Evolutionary conservation across 2,329 filamentous ascomycete genomes (phyloP), one percentile per base, ranked within the genome.

Genomic region (Ophiostoma australiae): DNA sequence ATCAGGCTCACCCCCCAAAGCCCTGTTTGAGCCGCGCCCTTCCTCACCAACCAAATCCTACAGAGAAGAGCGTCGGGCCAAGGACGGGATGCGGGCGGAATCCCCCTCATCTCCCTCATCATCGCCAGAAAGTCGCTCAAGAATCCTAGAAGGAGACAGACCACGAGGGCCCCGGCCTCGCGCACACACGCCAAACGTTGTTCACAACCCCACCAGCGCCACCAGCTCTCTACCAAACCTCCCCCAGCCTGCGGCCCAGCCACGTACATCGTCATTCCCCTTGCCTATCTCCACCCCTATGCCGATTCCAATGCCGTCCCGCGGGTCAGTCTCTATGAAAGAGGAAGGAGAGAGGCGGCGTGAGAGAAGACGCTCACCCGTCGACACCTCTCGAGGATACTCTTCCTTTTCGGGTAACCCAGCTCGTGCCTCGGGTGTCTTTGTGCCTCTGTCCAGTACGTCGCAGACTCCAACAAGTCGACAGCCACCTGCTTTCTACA

Each of bases 21-120:
- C 58, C 11, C 4, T 39, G 0, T 69, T 70, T n/a, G 69, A 70
- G 11, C 41, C 69, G 6, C 31, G 63, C 7, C 27, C 67, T 0
- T 39, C 69, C 8, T 73, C 72, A 2, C 69, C 71, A 2, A 13
- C 72, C 35, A 70, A 70, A 41, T 10, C 27, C 0, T 52, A 39
- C 44, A 33, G 17, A 1, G 65, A 73, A 13, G 73, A 73, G 20
- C 73, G 73, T 27, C 72, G 73, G 11, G 73, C 73, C 67, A 44
- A 41, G 3, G 73, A 76, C 2, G 76, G 75, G 15, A 73, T 75
- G 27, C 75, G 77, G 6, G 69, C 75, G 3, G 76, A 76, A 0
- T 77, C 78, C 0, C 75, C 77, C 6, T 77, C 78, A 27, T 76
- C 78, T 0, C 75, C 75, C n/a, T 76, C 77, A 1, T 74, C 78